These are phyloP conservation scores for Pichia sp. DNA, from an alignment of 1,139 yeast species.

Conservation along the genomic window DNA sequence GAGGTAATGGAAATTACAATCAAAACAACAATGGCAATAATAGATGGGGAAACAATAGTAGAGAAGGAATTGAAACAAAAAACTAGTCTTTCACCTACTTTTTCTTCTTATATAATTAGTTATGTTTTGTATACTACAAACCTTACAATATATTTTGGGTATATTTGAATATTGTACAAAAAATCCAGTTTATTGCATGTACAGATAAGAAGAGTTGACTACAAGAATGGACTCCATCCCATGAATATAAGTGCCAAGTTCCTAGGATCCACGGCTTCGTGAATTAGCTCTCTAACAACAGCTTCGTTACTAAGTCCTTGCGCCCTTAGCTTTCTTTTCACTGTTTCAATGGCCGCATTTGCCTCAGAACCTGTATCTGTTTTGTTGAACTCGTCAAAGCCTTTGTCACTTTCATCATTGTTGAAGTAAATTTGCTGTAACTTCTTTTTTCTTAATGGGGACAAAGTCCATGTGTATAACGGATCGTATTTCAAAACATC, in stretches of 20 bases:
- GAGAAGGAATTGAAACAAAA: conserved; percentile 8
- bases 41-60: conserved; percentile 4
- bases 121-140: conserved; percentile 1
- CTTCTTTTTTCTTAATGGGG: conserved; percentile 60
- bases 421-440: conserved; percentile 41
- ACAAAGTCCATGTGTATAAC: conserved; percentile 80
- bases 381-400: conserved; percentile 50
- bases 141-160: not conserved
- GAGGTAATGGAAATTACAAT: conserved; percentile 7
- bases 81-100: not conserved
- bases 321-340: conserved; percentile 62
- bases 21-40: conserved; percentile 1
- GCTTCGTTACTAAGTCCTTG: conserved; percentile 79
- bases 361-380: conserved; percentile 66
- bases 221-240: conserved; percentile 75
- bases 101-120: not conserved
- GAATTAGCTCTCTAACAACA: conserved; percentile 71
- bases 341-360: conserved; percentile 69
- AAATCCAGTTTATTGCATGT: not conserved
- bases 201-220: not conserved
- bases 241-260: conserved; percentile 72
- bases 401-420: conserved; percentile 63
- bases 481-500: conserved; percentile 93
- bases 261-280: conserved; percentile 63
- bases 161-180: not conserved